phyloP scores from a whole-genome alignment of 805 yeast genomes.

The Wickerhamomyces rabaulensis region DNA sequence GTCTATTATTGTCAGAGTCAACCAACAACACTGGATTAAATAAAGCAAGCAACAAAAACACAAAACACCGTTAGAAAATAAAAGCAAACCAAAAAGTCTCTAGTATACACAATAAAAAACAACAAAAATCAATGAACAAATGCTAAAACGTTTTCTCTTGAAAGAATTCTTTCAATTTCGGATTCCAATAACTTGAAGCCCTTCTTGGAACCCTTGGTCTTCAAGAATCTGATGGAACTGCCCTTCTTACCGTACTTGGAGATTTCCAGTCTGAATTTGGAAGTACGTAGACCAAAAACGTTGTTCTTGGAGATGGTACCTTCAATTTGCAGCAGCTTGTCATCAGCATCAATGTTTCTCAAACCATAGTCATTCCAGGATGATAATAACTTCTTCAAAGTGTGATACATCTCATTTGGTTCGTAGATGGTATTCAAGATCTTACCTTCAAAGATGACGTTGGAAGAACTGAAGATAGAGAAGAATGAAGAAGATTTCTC shows the following conservation, averaged over 20 bases:
- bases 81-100: background rate
- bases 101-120: background rate
- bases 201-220: constrained; percentile 59
- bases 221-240: constrained; percentile 54
- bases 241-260: constrained; percentile 36
- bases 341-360: constrained; percentile 45
- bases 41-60: background rate
- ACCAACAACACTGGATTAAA: background rate
- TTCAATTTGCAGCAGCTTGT: constrained; percentile 39
- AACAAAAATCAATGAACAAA: constrained; percentile 10
- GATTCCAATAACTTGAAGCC: constrained; percentile 54
- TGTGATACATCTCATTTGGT: constrained; percentile 55
- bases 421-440: constrained; percentile 28
- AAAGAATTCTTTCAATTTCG: constrained; percentile 61
- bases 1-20: background rate
- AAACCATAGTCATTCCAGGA: constrained; percentile 74
- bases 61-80: background rate
- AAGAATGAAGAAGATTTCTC: constrained; percentile 24
- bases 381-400: constrained; percentile 52
- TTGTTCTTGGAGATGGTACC: constrained; percentile 61
- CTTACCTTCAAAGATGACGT: constrained; percentile 13
- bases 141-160: constrained; percentile 56
- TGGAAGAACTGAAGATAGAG: constrained; percentile 25
- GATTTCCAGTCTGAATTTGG: constrained; percentile 55
- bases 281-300: constrained; percentile 56